Evolutionary conservation across 2,329 filamentous ascomycete species (phyloP), one percentile per base, ranked within the genome.

Genomic region (Alternaria consortialis): DNA sequence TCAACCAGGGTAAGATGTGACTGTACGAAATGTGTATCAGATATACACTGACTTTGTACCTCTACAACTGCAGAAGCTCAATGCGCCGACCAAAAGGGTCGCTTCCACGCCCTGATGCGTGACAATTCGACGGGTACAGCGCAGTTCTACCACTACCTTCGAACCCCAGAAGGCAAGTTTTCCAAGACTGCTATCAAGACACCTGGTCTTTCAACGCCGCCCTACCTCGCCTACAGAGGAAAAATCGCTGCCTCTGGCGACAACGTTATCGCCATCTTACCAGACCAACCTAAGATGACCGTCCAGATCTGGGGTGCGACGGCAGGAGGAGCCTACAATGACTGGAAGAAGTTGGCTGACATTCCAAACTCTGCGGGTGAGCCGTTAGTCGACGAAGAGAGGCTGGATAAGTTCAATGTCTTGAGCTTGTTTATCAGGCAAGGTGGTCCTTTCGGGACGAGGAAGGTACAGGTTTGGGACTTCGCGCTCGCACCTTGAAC

Each of bases 61-160:
- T 39, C 17, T 17, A 9, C 15, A 7, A 2, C 15, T 17, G 43
- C 20, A 70, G 83, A 85, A 72, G 79, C 80, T 3, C 83, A 85
- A 64, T 80, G 79, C 7, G 80, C 81, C 2, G 83, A 84, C 47
- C 61, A 64, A 3, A 76, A 76, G 2, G 83, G 83, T 0, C 79
- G 82, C 1, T 81, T 85, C 56, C 83, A 85, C 53, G 80, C 84
- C 1, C 66, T 85, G 31, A 85, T 85, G 63, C 76, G 83, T 4
- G 82, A 85, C 53, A 79, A 73, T 34, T 61, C 66, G 2, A 67
- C 71, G 1, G 74, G 74, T 0, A 74, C 68, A 1, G 54, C 69
- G 1, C 66, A 46, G 3, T 77, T 76, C 62, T 77, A 76, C 50
- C 75, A 77, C 53, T 77, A 77, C 59, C 62, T 77, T 4, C 69